Evolutionary conservation across 2,329 filamentous ascomycete genomes (phyloP).

Genomic region (Dactylellina drechsleri): DNA sequence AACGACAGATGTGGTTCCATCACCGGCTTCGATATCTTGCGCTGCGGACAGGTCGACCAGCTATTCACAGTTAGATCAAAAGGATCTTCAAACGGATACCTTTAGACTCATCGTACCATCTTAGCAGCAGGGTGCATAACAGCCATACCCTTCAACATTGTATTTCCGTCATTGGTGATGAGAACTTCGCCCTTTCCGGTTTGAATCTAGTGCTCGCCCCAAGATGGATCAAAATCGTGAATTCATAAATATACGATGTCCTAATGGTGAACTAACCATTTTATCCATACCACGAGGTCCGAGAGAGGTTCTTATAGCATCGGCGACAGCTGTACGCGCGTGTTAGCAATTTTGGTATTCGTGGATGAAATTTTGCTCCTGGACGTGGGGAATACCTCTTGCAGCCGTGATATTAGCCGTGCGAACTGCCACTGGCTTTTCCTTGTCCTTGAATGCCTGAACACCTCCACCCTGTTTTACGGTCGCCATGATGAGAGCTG

Average conservation of each 20-base stretch:
- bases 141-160: slow-evolving; percentile 98
- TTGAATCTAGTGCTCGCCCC: slow-evolving; percentile 72
- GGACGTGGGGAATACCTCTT: slow-evolving; percentile 72
- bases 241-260: background rate
- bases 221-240: slow-evolving; percentile 57
- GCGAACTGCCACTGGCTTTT: slow-evolving; percentile 97
- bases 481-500: slow-evolving; percentile 46
- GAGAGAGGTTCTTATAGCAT: slow-evolving; percentile 88
- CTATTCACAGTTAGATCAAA: slow-evolving; percentile 31
- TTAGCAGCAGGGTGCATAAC: slow-evolving; percentile 99
- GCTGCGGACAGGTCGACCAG: slow-evolving; percentile 95
- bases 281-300: slow-evolving; percentile 98
- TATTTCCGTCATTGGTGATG: slow-evolving; percentile 99
- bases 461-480: slow-evolving; percentile 34
- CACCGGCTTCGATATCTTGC: slow-evolving; percentile 97
- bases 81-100: background rate
- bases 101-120: slow-evolving; percentile 69
- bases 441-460: slow-evolving; percentile 69
- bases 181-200: slow-evolving; percentile 96
- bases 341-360: slow-evolving; percentile 15
- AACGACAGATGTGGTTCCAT: slow-evolving; percentile 97
- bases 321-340: slow-evolving; percentile 78
- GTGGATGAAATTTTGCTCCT: background rate
- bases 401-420: slow-evolving; percentile 97
- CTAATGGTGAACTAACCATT: slow-evolving; percentile 69